phyloP scores from a whole-genome alignment of 1,139 yeast species.

The Suhomyces terraborum region DNA sequence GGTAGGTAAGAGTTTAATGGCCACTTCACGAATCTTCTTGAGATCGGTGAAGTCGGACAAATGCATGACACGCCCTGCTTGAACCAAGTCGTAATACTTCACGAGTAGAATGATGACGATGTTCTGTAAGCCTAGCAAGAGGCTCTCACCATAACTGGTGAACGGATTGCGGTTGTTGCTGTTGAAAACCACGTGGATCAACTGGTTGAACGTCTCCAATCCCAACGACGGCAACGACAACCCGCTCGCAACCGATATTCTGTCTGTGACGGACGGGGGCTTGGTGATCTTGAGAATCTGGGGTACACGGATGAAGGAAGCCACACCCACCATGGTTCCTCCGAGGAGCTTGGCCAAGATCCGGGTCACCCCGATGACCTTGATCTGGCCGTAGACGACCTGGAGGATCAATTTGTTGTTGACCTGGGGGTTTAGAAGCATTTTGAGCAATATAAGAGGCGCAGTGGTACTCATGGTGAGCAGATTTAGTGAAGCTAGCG shows the following conservation, averaged over 20 bases:
- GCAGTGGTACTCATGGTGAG: constrained; percentile 18
- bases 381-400: constrained; percentile 40
- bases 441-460: constrained; percentile 26
- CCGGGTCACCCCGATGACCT: constrained; percentile 40
- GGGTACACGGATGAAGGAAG: constrained; percentile 46
- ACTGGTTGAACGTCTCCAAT: constrained; percentile 42
- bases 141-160: constrained; percentile 46
- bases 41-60: constrained; percentile 11
- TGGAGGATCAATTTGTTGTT: constrained; percentile 44
- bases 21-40: constrained; percentile 20
- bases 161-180: constrained; percentile 39
- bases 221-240: constrained; percentile 40
- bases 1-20: constrained; percentile 19
- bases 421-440: constrained; percentile 44
- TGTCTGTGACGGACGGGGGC: constrained; percentile 30
- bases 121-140: constrained; percentile 45
- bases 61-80: constrained; percentile 22
- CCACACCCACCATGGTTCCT: constrained; percentile 40
- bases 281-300: constrained; percentile 42
- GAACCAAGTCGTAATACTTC: constrained; percentile 37
- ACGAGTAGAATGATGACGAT: constrained; percentile 39
- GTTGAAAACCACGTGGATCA: constrained; percentile 46
- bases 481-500: too few species aligned
- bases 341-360: constrained; percentile 40
- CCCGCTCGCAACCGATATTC: constrained; percentile 41